Percentiles rank a stretch among this genome's conserved stretches.
Conservation (phyloP, 73 alveolate species). For the Blepharisma japonicum region DNA sequence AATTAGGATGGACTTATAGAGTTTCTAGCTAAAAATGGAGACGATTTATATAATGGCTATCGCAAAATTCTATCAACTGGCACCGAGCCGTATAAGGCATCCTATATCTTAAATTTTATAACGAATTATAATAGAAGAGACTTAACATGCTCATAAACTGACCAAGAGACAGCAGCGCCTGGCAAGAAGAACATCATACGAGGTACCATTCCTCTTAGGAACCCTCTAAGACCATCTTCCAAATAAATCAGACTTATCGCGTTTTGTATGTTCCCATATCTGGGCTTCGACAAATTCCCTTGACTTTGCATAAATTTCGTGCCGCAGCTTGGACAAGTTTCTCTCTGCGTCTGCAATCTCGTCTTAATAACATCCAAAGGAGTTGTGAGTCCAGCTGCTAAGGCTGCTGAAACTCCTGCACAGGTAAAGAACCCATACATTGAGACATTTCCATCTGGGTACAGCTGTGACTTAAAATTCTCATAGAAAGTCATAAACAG, state of each 20-base stretch:
- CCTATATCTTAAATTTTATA: no score
- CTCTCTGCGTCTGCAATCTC: constrained; percentile 62
- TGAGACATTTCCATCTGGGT: constrained; percentile 46
- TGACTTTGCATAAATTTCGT: neutral
- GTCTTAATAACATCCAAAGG: constrained; percentile 89
- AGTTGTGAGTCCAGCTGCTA: constrained; percentile 75
- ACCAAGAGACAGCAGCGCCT: constrained; percentile 67
- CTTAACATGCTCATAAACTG: constrained; percentile 49
- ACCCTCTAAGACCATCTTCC: constrained; percentile 54
- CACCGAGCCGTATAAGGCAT: no score
- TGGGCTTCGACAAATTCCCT: neutral
- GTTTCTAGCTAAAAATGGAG: no score
- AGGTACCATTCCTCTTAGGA: constrained; percentile 49
- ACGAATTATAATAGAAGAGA: neutral
- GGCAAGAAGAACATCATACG: constrained; percentile 46
- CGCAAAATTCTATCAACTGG: no score
- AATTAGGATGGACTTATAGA: no score
- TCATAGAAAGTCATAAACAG: constrained; percentile 75
- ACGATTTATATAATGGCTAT: no score
- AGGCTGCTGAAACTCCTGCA: constrained; percentile 84
- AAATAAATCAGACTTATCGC: constrained; percentile 30
- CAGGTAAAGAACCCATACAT: constrained; percentile 64
- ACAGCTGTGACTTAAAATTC: constrained; percentile 56
- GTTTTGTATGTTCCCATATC: constrained; percentile 30
- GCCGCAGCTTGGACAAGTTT: neutral